Evolutionary conservation across 192 early-diverging fungal species (phyloP), one percentile per base, ranked within the genome.

Genomic region (Tieghemiomyces parasiticus): DNA sequence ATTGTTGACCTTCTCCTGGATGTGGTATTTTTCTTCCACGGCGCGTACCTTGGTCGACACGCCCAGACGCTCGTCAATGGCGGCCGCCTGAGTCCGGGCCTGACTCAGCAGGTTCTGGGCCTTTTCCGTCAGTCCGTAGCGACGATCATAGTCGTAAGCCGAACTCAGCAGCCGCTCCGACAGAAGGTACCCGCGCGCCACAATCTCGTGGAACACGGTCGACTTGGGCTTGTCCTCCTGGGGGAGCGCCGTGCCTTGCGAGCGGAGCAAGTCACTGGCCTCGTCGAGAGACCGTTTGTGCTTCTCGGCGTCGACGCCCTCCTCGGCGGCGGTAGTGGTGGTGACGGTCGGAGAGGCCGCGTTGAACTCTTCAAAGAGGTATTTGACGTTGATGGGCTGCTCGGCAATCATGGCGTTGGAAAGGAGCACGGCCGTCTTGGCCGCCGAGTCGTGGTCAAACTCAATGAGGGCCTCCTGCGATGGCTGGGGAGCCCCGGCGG

Each of bases 351-450:
- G 52, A 20, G 52, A 54, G 12, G 52, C 28, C 28, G 52, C 32
- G 28, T 54, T 54, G 30, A 59, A 38, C 22, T 22, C 45, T n/a
- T 46, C 46, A 29, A 42, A 60, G 38, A 32, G 47, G 26, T 44
- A 60, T 46, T 60, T 60, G 59, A 60, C 59, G 34, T 44, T 38
- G 25, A 60, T 46, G 25, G 59, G 46, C 59, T 31, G 45, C 20
- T 60, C 59, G 12, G 29, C 59, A 60, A 60, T 60, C 29, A 60
- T 46, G 45, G 59, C 59, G 46, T 60, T 60, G 44, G 52, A 54
- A 14, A 60, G 46, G 22, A 60, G 45, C 26, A 44, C 44, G 2
- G 59, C 59, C n/a, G 59, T 60, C 25, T 60, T 60, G 59, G 59
- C 59, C 0, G 59, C 59, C 46, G 59, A 60, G 44, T 60, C 59